Conservation (phyloP, 257 asterid species). For the Galeopsis tetrahit region DNA sequence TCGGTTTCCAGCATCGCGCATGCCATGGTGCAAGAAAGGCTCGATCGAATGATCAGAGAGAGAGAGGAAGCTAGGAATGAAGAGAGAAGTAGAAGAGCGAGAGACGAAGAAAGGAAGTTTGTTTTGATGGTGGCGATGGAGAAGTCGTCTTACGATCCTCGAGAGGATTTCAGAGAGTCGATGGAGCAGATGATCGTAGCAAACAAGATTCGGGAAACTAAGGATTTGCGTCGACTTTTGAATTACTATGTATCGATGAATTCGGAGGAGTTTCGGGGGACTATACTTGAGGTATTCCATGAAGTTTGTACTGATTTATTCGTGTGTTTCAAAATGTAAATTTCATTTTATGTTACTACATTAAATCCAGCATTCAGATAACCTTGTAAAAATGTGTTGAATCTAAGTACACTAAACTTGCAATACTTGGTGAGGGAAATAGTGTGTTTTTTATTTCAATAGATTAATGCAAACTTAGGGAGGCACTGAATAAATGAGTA, state of each 20-base stretch:
- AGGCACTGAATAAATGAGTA: background rate
- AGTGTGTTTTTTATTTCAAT: background rate
- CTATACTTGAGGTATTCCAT: conserved; percentile 75
- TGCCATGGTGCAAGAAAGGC: conserved; percentile 79
- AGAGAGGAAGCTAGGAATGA: conserved; percentile 31
- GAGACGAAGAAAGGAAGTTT: conserved; percentile 48
- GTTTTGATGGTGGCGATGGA: conserved; percentile 76
- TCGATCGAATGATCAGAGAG: conserved; percentile 67
- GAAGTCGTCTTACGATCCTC: conserved; percentile 71
- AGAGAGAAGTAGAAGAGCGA: conserved; percentile 27
- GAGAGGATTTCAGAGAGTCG: conserved; percentile 74
- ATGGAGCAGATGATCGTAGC: conserved; percentile 65
- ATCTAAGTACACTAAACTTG: background rate
- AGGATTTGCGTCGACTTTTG: conserved; percentile 68
- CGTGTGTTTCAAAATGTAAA: conserved; percentile 35
- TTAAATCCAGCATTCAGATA: background rate
- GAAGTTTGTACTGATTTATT: conserved; percentile 70
- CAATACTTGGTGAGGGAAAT: background rate
- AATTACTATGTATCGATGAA: conserved; percentile 68
- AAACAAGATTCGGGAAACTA: conserved; percentile 50
- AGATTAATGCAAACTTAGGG: conserved; percentile 1
- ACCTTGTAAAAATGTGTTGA: background rate
- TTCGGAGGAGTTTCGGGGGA: conserved; percentile 58
- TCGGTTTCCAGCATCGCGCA: conserved; percentile 67
- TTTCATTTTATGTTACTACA: background rate